Base-by-base conservation (phyloP, 2,329 filamentous ascomycete genomes). In the Epichloe baconii region DNA sequence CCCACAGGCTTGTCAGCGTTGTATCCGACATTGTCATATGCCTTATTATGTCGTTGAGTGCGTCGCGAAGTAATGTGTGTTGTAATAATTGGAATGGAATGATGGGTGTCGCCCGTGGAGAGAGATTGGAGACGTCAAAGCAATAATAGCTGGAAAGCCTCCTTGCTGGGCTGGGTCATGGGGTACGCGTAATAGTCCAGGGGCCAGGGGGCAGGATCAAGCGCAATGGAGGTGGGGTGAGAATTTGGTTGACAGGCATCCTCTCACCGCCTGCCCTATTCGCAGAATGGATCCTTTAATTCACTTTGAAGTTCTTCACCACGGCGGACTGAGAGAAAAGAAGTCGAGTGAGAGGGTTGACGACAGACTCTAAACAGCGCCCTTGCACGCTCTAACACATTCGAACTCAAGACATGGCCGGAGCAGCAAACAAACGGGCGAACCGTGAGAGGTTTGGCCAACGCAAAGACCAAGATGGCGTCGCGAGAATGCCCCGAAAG, bases 401-500 rank as follows among this genome's bases (percentile, higher is more conserved):
- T 11, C 8, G 4, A 44, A 10, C 7, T 15, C n/a, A 21, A 19
- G 1, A 50, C 52, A 67, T 66, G 62, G 48, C 60, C n/a, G 61
- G 58, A 8, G 51, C 61, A 48, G 54, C 63, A 43, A 77, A 73
- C 53, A 86, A 85, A 64, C 75, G 74, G 53, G 76, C 80, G 59
- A 83, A 82, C 71, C 81, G 85, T 57, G 77, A 81, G 52, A 76
- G 77, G 53, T 86, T 85, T 63, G 80, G 78, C 59, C 74, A 74
- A 51, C 69, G 73, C 49, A 74, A 75, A 48, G 68, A 70, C 38
- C 71, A 77, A 55, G 73, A 77, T 62, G 73, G 68, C 21, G 69
- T 71, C 40, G 69, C 80, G 7, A 77, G 81, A 60, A 71, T 96
- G 61, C 93, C 93, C 10, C 85, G 88, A 69, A 98, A 98, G 76